These are phyloP conservation scores for Pelargonium nanum DNA, from an alignment of 345 rosid genomes.

Conservation along the genomic window DNA sequence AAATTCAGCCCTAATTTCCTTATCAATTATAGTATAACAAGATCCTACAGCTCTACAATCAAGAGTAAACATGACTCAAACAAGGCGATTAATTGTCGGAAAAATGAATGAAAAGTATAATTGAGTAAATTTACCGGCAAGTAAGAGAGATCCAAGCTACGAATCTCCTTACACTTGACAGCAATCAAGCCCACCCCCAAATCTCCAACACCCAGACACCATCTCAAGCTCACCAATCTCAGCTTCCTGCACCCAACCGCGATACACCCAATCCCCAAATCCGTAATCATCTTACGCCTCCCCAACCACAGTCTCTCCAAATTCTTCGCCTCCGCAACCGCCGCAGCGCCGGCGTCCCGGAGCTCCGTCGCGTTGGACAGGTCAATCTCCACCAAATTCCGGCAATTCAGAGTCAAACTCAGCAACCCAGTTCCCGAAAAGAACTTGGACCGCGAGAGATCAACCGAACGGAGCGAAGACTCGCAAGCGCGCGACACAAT, in stretches of 20 bases:
- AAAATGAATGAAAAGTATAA: not conserved
- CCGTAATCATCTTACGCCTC: slow-evolving; percentile 57
- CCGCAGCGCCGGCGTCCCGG: slow-evolving; percentile 40
- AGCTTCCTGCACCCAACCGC: slow-evolving; percentile 58
- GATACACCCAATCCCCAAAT: slow-evolving; percentile 59
- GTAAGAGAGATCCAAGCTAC: slow-evolving; percentile 57
- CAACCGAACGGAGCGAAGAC: slow-evolving; percentile 26
- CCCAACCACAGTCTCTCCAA: slow-evolving; percentile 50
- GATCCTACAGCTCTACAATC: no score
- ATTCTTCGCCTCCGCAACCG: slow-evolving; percentile 45
- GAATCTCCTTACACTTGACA: slow-evolving; percentile 52
- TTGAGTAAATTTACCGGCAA: slow-evolving; percentile 37
- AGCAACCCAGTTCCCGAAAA: slow-evolving; percentile 33
- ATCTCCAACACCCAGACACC: slow-evolving; percentile 63
- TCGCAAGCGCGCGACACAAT: slow-evolving; percentile 18
- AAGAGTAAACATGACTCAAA: no score
- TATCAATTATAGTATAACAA: no score
- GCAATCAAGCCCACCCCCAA: slow-evolving; percentile 55
- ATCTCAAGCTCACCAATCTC: slow-evolving; percentile 47
- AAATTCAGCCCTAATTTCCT: no score
- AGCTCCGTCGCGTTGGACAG: slow-evolving; percentile 44
- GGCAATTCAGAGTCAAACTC: slow-evolving; percentile 33
- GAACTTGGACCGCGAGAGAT: slow-evolving; percentile 42
- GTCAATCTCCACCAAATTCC: slow-evolving; percentile 39
- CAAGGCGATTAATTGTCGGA: not conserved